These are phyloP conservation scores for Nakazawaea populi DNA, from an alignment of 805 yeast genomes.

Conservation along the genomic window DNA sequence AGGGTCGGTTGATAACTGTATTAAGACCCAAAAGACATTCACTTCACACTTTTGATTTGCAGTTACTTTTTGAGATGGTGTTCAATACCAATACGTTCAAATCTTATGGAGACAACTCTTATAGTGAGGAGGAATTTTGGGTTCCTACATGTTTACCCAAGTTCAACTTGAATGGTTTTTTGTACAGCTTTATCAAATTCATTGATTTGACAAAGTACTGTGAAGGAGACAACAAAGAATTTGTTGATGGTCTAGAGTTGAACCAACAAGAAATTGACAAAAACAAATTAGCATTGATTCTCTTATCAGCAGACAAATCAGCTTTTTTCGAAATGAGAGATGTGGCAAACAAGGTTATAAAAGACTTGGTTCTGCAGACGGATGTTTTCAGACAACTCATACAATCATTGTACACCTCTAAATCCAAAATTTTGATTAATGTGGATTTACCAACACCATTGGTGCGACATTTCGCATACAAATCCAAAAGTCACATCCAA, in stretches of 20 bases:
- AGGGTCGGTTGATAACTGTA: slow-evolving; percentile 60
- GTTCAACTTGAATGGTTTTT: slow-evolving; percentile 82
- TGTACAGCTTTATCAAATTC: slow-evolving; percentile 73
- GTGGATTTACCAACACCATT: slow-evolving; percentile 50
- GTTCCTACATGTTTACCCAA: slow-evolving; percentile 88
- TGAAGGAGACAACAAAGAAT: slow-evolving; percentile 5
- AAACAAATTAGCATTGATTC: slow-evolving; percentile 32
- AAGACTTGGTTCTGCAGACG: slow-evolving; percentile 28
- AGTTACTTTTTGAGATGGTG: slow-evolving; percentile 65
- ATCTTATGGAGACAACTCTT: slow-evolving; percentile 20
- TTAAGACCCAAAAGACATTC: slow-evolving; percentile 75
- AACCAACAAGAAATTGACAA: slow-evolving; percentile 13
- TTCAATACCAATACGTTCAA: slow-evolving; percentile 49
- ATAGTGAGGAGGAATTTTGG: slow-evolving; percentile 70
- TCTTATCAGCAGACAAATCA: slow-evolving; percentile 68
- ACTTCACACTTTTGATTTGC: slow-evolving; percentile 76
- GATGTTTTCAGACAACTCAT: slow-evolving; percentile 26
- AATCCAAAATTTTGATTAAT: slow-evolving; percentile 4
- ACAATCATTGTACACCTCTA: slow-evolving; percentile 12
- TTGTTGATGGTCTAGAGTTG: not conserved
- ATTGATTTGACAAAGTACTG: slow-evolving; percentile 32
- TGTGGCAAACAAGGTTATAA: slow-evolving; percentile 47
- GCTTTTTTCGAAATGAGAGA: slow-evolving; percentile 72
- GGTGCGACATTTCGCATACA: slow-evolving; percentile 77
- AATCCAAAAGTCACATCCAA: slow-evolving; percentile 64